These are phyloP conservation scores for Gynostemma pentaphyllum DNA, from an alignment of 306 rosid species.

Conservation along the genomic window DNA sequence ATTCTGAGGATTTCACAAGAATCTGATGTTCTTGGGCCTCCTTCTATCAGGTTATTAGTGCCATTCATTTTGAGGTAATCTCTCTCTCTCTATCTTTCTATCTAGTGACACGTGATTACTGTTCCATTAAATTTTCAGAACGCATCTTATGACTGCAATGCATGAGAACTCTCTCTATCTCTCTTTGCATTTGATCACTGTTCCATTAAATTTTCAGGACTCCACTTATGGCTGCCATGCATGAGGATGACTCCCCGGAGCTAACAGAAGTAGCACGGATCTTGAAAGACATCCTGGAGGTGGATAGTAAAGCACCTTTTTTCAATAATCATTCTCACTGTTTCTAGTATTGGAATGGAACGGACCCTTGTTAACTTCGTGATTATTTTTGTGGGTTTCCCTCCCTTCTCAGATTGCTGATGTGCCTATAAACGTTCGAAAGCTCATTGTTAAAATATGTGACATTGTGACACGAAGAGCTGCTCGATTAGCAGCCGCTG, in stretches of 20 bases:
- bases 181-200: background rate
- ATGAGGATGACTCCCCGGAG: conserved; percentile 69
- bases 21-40: conserved; percentile 55
- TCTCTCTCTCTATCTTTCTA: background rate
- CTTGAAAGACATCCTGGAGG: conserved; percentile 56
- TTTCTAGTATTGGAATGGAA: background rate
- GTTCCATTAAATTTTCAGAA: conserved; percentile 34
- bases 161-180: conserved; percentile 39
- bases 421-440: conserved; percentile 55
- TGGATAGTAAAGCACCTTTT: conserved; percentile 12
- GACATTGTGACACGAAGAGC: conserved; percentile 81
- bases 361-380: background rate
- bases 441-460: conserved; percentile 60
- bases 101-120: background rate
- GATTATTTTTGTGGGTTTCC: background rate
- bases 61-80: conserved; percentile 65
- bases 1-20: conserved; percentile 64
- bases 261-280: conserved; percentile 52
- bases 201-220: conserved; percentile 41
- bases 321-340: background rate
- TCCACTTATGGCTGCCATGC: conserved; percentile 76
- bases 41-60: conserved; percentile 41
- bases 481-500: conserved; percentile 83
- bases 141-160: conserved; percentile 74
- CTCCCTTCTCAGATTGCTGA: conserved; percentile 45